phyloP scores from a whole-genome alignment of 768 basidiomycete species.

The Boletus pseudo-olivaceus region DNA sequence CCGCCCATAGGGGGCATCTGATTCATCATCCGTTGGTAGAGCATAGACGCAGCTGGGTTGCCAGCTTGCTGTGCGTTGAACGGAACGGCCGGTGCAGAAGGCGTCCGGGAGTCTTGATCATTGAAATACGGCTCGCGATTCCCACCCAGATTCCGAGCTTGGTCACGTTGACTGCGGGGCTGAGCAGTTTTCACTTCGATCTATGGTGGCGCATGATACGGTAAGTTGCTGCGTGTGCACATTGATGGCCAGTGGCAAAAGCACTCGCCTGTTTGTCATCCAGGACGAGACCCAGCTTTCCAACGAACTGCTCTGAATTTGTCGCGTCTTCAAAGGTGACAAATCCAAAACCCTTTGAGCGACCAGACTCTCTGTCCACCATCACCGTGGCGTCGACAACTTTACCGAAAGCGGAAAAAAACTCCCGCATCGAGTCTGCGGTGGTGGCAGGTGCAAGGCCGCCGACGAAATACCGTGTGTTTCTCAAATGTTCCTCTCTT shows the following conservation, averaged over 20 bases:
- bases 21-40: conserved; percentile 37
- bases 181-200: conserved; percentile 84
- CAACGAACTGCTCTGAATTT: conserved; percentile 63
- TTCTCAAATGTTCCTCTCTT: conserved; percentile 70
- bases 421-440: conserved; percentile 65
- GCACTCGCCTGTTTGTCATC: conserved; percentile 71
- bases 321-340: conserved; percentile 72
- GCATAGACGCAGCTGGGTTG: conserved; percentile 33
- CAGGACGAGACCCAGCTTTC: conserved; percentile 60
- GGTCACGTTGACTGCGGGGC: conserved; percentile 61
- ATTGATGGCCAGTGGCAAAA: neutral
- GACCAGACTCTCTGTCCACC: conserved; percentile 72
- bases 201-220: conserved; percentile 32
- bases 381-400: conserved; percentile 85
- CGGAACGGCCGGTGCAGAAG: conserved; percentile 29
- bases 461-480: conserved; percentile 81
- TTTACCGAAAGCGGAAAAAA: conserved; percentile 70
- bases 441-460: conserved; percentile 67
- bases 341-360: conserved; percentile 83
- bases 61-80: conserved; percentile 35
- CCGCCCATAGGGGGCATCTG: conserved; percentile 44
- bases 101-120: conserved; percentile 36
- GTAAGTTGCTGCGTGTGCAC: neutral
- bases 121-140: conserved; percentile 32
- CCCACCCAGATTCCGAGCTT: conserved; percentile 36